Base-by-base conservation (phyloP, 2,329 filamentous ascomycete species). In the Stachybotrys elegans region DNA sequence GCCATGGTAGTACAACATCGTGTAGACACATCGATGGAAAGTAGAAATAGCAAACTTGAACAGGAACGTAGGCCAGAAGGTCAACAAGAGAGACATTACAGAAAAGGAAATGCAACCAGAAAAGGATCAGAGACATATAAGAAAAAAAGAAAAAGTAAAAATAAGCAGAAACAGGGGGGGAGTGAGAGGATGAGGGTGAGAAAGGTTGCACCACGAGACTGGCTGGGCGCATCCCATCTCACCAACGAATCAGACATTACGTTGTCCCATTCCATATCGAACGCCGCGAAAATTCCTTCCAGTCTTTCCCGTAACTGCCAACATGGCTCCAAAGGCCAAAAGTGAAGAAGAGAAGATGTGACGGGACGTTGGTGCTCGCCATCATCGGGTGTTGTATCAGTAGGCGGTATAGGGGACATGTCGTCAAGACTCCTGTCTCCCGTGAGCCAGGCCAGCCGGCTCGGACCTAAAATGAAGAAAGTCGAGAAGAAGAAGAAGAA, bases 1-100 rank as follows among this genome's bases (percentile, higher is more conserved):
- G 38, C 17, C 40, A 35, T 51, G 42, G 41, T 49, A 45, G 36
- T 51, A 55, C 47, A 51, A 49, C 42, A 45, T 46, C 44, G 32
- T 42, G 34, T 21, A 14, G n/a, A n/a, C n/a, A n/a, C n/a, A n/a
- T n/a, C n/a, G n/a, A n/a, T n/a, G n/a, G n/a, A n/a, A n/a, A n/a
- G n/a, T n/a, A n/a, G n/a, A n/a, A n/a, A n/a, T n/a, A n/a, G n/a
- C n/a, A n/a, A n/a, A n/a, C n/a, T n/a, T n/a, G n/a, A n/a, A n/a
- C n/a, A n/a, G 17, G 21, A 17, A 16, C 19, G 21, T 20, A 36
- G 34, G 16, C 21, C 14, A 19, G 34, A 11, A 20, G 23, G 17
- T 14, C 14, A 29, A 29, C 38, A 40, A 40, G 14, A 9, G 22
- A 40, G 20, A 40, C 22, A 29, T 6, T 20, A 19, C 19, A 13